phyloP scores from a whole-genome alignment of 495 filamentous ascomycete species.

The Xylaria venustula region DNA sequence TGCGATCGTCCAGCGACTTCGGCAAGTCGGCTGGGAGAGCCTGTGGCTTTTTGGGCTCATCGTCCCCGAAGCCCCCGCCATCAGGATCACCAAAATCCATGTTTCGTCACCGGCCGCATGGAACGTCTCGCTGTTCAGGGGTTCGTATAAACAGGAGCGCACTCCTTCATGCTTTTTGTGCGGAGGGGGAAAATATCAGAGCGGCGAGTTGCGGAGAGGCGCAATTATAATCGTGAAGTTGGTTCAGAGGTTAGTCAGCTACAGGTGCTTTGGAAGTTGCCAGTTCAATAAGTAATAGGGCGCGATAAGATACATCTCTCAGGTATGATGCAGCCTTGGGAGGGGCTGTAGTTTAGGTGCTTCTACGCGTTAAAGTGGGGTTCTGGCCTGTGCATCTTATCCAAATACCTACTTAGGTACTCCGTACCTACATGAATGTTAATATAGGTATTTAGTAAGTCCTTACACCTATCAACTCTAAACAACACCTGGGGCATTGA shows the following conservation, averaged over 20 bases:
- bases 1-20: constrained; percentile 84
- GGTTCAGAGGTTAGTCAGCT: neutral
- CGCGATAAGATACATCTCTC: no score
- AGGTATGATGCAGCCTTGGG: neutral
- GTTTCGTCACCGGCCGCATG: constrained; percentile 31
- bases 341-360: neutral
- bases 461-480: no score
- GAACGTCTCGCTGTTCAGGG: constrained; percentile 19
- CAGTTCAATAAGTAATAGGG: neutral
- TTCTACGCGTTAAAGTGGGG: neutral
- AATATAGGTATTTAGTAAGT: no score
- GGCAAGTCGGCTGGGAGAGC: constrained; percentile 83
- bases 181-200: neutral
- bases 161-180: constrained; percentile 20
- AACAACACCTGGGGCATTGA: no score
- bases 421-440: no score
- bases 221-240: neutral
- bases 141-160: constrained; percentile 12
- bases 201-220: neutral
- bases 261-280: neutral
- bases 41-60: constrained; percentile 36
- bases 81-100: constrained; percentile 60
- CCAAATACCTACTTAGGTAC: neutral
- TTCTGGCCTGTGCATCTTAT: neutral
- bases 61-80: constrained; percentile 46